Base-by-base conservation (phyloP, 345 rosid species). In the Gossypium ekmanianum region DNA sequence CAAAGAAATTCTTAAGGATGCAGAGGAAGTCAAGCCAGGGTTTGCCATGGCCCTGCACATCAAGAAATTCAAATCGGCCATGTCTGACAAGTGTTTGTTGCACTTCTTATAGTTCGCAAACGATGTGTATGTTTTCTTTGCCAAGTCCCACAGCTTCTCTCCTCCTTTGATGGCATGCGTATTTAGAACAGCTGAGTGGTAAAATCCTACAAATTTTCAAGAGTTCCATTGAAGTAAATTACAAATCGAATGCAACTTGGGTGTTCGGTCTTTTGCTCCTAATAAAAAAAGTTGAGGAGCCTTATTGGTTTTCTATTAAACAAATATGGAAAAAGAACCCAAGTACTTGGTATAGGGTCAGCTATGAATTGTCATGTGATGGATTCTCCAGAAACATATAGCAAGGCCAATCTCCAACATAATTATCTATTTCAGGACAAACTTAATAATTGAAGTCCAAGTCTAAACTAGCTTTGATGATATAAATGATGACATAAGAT, bases 21-120 rank as follows among this genome's bases (percentile, higher is more conserved):
- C 72, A 0, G 88, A 79, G 3, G 84, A 43, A 2, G 91, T 87
- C 71, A 87, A 65, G 50, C 71, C 71, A 0, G 87, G 89, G 76
- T 84, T 87, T 16, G 84, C 87, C 14, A 87, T 81, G n/a, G 88
- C 91, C 73, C 74, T 85, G 72, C 82, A 62, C 91, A 87, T 87
- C 11, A 87, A 76, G 74, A 84, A 84, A 75, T 87, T 87, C 45
- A 87, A 75, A 73, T 87, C 91, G 9, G 82, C 83, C 85, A 87
- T 82, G 81, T 87, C 91, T 0, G 86, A 55, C 76, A 87, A 78
- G 71, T 87, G 88, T 75, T 64, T 81, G 78, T 78, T 78, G 79
- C 64, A 47, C 55, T 57, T 59, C 81, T 85, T 87, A 18, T 74
- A 76, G 61, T 71, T 66, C 5, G 41, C 65, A 54, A 78, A 82